Evolutionary conservation across 108 stramenopile species (phyloP).

Genomic region (Nitzschia sp.): DNA sequence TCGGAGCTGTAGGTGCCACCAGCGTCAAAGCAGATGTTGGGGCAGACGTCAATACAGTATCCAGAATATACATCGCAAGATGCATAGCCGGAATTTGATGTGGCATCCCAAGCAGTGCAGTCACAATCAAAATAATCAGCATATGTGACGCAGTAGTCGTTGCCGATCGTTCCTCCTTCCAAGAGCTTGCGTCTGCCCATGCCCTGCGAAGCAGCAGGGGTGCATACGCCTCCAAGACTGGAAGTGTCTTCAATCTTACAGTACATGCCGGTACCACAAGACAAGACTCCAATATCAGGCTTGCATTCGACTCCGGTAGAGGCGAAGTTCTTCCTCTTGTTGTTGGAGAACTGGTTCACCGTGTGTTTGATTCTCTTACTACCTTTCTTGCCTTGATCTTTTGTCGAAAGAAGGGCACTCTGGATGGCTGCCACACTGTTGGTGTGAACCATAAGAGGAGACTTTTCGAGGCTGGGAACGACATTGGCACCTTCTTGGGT

Average conservation of each 20-base stretch:
- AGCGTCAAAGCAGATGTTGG: constrained; percentile 1
- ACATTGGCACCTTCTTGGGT: neutral
- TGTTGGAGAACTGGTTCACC: no score
- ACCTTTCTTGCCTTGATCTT: no score
- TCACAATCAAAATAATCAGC: constrained; percentile 5
- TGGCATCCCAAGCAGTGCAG: neutral
- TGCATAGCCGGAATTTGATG: neutral
- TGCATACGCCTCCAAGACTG: constrained; percentile 13
- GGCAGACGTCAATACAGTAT: neutral
- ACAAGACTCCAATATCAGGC: constrained; percentile 19
- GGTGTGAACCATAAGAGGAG: no score
- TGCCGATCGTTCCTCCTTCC: neutral
- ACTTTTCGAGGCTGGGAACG: no score
- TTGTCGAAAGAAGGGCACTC: neutral
- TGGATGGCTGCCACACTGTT: no score
- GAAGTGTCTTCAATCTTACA: constrained; percentile 4
- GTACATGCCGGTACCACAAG: constrained; percentile 14
- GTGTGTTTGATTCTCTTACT: no score
- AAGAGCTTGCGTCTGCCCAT: neutral
- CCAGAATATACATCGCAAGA: neutral
- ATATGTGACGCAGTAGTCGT: constrained; percentile 4
- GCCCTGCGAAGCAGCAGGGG: neutral
- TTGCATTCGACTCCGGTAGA: neutral
- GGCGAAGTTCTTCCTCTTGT: no score
- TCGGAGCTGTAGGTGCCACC: neutral